A percentile compares a stretch with the other conserved stretches of the same genome.
Conservation (phyloP, 2,329 filamentous ascomycete species). For the Penicillium sp. region DNA sequence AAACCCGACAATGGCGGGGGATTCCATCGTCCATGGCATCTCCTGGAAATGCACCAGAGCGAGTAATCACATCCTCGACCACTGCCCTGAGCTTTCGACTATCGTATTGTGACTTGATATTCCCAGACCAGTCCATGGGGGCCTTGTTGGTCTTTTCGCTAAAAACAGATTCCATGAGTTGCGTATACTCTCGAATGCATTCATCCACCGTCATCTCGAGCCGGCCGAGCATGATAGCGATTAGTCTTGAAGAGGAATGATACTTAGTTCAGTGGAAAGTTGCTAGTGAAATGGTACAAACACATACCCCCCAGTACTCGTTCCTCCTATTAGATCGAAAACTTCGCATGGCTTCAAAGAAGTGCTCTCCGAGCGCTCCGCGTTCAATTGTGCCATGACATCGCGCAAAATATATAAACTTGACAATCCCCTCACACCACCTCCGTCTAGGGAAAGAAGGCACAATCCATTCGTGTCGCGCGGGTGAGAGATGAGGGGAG, state of each 20-base stretch:
- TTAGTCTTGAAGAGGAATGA: conserved; percentile 21
- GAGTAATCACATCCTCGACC: conserved; percentile 12
- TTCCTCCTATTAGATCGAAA: conserved; percentile 20
- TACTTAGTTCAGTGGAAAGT: no score
- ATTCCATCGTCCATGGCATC: conserved; percentile 11
- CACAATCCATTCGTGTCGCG: conserved; percentile 12
- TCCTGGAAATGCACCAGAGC: conserved; percentile 1
- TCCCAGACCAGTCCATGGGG: conserved; percentile 8
- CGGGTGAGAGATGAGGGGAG: no score
- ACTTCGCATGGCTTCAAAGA: conserved; percentile 20
- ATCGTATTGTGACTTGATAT: conserved; percentile 13
- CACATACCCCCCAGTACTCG: conserved; percentile 27
- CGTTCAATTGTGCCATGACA: conserved; percentile 33
- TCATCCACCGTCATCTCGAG: conserved; percentile 33
- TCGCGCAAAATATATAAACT: conserved; percentile 33
- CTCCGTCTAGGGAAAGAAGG: conserved; percentile 33
- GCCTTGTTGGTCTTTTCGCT: conserved; percentile 13
- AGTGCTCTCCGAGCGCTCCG: conserved; percentile 6
- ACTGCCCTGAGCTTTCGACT: conserved; percentile 5
- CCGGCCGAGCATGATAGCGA: conserved; percentile 37
- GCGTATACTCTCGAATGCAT: conserved; percentile 29
- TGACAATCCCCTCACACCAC: conserved; percentile 39
- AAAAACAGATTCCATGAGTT: conserved; percentile 25
- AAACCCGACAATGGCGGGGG: conserved; percentile 1
- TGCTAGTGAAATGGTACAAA: no score